phyloP scores from a whole-genome alignment of 139 green algal genomes.

The Eudorina sp. region DNA sequence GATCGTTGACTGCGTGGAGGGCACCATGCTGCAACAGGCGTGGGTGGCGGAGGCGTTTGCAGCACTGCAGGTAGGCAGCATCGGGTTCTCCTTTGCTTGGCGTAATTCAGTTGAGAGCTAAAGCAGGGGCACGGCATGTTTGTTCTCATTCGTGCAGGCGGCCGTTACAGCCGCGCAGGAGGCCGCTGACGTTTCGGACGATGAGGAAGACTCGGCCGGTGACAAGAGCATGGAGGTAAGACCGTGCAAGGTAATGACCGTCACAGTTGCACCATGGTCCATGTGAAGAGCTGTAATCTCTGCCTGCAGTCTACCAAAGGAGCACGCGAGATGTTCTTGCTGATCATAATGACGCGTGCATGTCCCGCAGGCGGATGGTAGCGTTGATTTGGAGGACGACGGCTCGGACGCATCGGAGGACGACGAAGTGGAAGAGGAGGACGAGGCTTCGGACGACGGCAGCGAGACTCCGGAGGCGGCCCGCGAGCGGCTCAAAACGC shows the following conservation, averaged over 20 bases:
- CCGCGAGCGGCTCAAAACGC: neutral
- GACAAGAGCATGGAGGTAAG: constrained; percentile 40
- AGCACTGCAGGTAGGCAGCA: constrained; percentile 10
- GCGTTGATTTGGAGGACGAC: neutral
- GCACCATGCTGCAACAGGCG: constrained; percentile 33
- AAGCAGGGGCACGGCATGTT: too few relatives aligned
- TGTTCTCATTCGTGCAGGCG: neutral
- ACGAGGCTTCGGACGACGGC: neutral
- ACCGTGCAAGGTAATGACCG: too few relatives aligned
- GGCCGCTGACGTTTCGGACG: neutral
- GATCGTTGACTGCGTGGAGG: constrained; percentile 32
- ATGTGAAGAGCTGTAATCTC: too few relatives aligned
- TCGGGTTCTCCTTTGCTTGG: too few relatives aligned
- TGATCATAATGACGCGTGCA: too few relatives aligned
- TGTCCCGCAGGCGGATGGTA: neutral
- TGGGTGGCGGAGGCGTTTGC: constrained; percentile 34
- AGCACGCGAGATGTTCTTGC: too few relatives aligned
- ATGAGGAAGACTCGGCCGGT: neutral
- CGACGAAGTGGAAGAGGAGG: constrained; percentile 22
- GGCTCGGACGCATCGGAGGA: neutral
- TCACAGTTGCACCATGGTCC: too few relatives aligned
- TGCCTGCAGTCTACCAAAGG: too few relatives aligned
- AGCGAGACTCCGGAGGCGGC: neutral
- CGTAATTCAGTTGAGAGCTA: too few relatives aligned
- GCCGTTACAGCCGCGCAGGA: constrained; percentile 9